Evolutionary conservation across 2,329 filamentous ascomycete species (phyloP).

Genomic region (Pseudogymnoascus sp.): DNA sequence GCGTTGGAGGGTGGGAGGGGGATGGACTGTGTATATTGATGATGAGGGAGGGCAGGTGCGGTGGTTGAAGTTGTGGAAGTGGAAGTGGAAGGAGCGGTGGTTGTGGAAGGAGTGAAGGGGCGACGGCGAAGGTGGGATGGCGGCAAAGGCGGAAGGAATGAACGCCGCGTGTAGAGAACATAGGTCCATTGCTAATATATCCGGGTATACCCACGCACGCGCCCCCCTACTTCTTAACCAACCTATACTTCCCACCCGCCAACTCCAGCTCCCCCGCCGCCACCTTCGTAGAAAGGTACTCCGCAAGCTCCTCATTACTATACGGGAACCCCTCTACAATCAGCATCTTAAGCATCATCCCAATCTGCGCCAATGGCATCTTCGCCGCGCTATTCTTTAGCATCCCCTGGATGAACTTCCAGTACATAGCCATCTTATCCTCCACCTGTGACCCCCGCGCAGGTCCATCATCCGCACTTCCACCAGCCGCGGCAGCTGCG

Average conservation of each 20-base stretch:
- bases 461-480: slow-evolving; percentile 44
- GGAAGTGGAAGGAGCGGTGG: neutral
- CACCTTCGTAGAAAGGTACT: slow-evolving; percentile 76
- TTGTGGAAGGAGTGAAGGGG: neutral
- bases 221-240: slow-evolving; percentile 46
- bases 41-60: neutral
- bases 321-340: slow-evolving; percentile 83
- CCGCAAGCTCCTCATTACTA: slow-evolving; percentile 79
- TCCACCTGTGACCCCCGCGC: slow-evolving; percentile 37
- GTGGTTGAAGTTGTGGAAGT: neutral
- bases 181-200: neutral
- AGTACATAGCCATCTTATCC: slow-evolving; percentile 68
- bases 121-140: neutral
- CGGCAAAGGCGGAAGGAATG: neutral
- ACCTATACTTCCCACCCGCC: slow-evolving; percentile 63
- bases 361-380: slow-evolving; percentile 75
- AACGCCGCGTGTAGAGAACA: neutral
- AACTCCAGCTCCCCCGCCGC: slow-evolving; percentile 63
- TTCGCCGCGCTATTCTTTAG: slow-evolving; percentile 78
- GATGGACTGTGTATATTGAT: neutral
- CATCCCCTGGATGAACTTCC: slow-evolving; percentile 92
- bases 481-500: slow-evolving; percentile 17
- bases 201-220: neutral
- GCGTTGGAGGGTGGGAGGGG: neutral
- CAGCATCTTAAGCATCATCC: slow-evolving; percentile 93